phyloP scores from a whole-genome alignment of 441 rosid genomes.

The Theobroma grandiflorum region DNA sequence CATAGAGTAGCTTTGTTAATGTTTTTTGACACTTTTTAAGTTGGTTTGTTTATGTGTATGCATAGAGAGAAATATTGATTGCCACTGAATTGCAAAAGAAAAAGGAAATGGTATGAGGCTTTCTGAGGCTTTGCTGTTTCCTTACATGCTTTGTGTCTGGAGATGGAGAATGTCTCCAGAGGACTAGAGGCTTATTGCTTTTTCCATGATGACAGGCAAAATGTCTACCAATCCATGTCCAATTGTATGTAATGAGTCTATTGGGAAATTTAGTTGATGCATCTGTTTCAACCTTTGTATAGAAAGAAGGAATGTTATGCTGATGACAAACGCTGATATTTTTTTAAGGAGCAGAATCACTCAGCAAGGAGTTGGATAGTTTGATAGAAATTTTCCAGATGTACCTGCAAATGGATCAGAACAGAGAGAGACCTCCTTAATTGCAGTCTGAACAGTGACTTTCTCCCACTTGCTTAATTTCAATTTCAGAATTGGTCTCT shows the following conservation, averaged over 20 bases:
- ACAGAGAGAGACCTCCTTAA: neutral
- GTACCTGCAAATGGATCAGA: neutral
- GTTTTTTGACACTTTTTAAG: neutral
- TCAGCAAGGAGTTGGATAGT: neutral
- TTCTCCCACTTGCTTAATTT: neutral
- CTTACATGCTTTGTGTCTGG: neutral
- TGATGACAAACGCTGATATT: neutral
- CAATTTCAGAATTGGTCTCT: neutral
- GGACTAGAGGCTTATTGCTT: neutral
- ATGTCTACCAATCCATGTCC: neutral
- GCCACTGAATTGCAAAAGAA: neutral
- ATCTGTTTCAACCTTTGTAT: neutral
- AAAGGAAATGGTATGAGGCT: neutral
- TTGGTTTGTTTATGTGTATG: neutral
- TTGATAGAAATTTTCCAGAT: neutral
- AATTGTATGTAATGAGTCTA: neutral
- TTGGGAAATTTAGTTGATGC: neutral
- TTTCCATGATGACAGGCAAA: neutral
- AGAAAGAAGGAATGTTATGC: neutral
- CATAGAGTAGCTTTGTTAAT: neutral
- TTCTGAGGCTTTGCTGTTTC: neutral
- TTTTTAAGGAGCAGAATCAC: neutral
- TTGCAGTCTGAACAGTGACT: neutral
- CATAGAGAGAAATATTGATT: neutral
- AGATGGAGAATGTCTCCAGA: neutral